Conservation (phyloP, 2,329 filamentous ascomycete species). For the Pyrenophora teres region DNA sequence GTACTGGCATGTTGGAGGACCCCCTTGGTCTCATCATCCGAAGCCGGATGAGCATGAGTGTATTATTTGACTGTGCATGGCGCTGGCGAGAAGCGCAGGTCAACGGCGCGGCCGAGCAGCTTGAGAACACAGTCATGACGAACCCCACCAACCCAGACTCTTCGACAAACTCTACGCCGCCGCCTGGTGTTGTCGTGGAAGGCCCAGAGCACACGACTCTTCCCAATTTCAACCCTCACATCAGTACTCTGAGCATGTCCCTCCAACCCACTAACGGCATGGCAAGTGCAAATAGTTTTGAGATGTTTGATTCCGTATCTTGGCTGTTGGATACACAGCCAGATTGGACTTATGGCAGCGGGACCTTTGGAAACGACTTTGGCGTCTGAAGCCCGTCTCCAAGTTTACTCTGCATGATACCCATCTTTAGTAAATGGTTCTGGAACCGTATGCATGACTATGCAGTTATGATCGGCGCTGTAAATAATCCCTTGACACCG, state of each 20-base stretch:
- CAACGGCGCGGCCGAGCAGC: constrained; percentile 52
- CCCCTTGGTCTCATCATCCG: constrained; percentile 80
- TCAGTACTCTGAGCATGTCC: constrained; percentile 49
- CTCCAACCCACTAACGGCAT: constrained; percentile 66
- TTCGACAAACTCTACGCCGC: constrained; percentile 63
- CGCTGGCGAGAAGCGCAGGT: constrained; percentile 74
- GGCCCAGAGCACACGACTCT: constrained; percentile 39
- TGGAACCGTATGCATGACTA: too few relatives aligned
- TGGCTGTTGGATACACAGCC: constrained; percentile 85
- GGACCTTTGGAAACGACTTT: constrained; percentile 40
- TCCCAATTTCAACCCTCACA: constrained; percentile 45
- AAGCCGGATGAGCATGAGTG: constrained; percentile 81
- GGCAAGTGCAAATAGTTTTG: constrained; percentile 50
- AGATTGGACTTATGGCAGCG: constrained; percentile 41
- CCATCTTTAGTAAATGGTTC: too few relatives aligned
- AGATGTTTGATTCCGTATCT: constrained; percentile 89
- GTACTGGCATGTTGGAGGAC: constrained; percentile 60
- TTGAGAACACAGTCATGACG: constrained; percentile 73
- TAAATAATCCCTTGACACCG: too few relatives aligned
- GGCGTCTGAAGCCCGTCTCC: constrained; percentile 22
- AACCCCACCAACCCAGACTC: constrained; percentile 87
- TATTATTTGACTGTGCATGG: constrained; percentile 85
- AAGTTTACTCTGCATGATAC: not conserved
- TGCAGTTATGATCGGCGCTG: too few relatives aligned
- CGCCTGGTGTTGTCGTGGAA: constrained; percentile 49